phyloP scores from a whole-genome alignment of 176 grass and related monocot genomes.

The Aegilops speltoides region DNA sequence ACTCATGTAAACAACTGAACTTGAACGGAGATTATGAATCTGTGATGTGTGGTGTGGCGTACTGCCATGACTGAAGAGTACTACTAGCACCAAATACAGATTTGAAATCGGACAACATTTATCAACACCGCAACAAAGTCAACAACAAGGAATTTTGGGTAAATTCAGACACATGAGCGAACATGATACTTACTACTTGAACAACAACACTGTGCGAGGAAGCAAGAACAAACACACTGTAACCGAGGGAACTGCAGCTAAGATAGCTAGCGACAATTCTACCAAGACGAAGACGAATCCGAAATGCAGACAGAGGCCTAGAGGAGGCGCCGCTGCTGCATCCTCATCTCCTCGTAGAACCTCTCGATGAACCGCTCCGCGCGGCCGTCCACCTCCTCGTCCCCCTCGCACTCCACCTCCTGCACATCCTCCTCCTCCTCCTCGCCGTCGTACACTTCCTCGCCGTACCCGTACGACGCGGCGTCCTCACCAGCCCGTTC shows the following conservation, averaged over 20 bases:
- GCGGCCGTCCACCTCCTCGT: slow-evolving; percentile 56
- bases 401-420: slow-evolving; percentile 30
- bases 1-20: background rate
- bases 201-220: background rate
- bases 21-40: background rate
- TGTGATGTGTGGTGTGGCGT: background rate
- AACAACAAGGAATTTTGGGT: background rate
- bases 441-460: slow-evolving; percentile 20
- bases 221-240: background rate
- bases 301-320: background rate
- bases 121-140: background rate
- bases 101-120: background rate
- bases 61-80: background rate
- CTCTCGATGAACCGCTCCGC: slow-evolving; percentile 89
- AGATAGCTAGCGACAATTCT: slow-evolving; percentile 40
- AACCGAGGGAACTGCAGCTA: slow-evolving; percentile 26
- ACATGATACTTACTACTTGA: background rate
- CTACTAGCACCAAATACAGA: background rate
- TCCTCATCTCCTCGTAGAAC: slow-evolving; percentile 80
- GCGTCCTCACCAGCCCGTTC: background rate
- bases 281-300: background rate
- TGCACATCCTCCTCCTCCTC: background rate
- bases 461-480: background rate
- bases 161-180: background rate
- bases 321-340: slow-evolving; percentile 41